Evolutionary conservation across 2,329 filamentous ascomycete genomes (phyloP), one percentile per base, ranked within the genome.

Genomic region (Karstenula rhodostoma): DNA sequence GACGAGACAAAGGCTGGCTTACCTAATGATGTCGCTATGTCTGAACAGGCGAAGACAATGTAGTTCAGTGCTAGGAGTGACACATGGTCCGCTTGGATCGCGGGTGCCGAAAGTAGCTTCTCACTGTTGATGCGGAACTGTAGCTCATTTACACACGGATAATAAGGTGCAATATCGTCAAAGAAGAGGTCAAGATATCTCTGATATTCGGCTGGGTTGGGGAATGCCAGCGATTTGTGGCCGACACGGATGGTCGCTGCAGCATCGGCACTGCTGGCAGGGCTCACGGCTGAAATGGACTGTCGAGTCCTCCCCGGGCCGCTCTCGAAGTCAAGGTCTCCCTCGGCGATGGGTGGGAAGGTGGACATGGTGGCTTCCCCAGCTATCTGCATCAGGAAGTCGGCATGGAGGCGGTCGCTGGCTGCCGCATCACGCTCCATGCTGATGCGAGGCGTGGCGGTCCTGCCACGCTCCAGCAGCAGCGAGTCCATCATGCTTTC

Each of bases 401-500:
- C 71, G 46, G 60, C 65, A 10, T 65, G 56, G 17, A 67, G 58
- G 12, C 61, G 61, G 9, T 73, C 66, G 32, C 61, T 64, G 29
- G 58, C 54, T 13, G 59, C 59, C 1, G 70, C 69, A 1, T 75
- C 73, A n/a, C 69, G 67, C 56, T 73, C 73, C 2, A 69, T 64
- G 53, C 68, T 72, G n/a, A 64, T 65, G 48, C 65, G 60, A 2
- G 72, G 68, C 15, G 69, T 68, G 52, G 68, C 59, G 6, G 63
- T 62, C 52, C 68, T 56, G 57, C 66, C 64, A 12, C 73, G 69
- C 6, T 76, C 73, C 25, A 71, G 74, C n/a, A 76, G 65, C 23
- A 76, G 56, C 15, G 67, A 66, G 44, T 76, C 72, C 73, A 77
- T 74, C 73, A 77, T 74, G 40, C 64, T 61, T 61, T 77, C 74